Percentiles rank a stretch among this genome's conserved stretches.
Evolutionary conservation across 2,329 filamentous ascomycete species (phyloP).

Genomic region (Fusarium graminum): DNA sequence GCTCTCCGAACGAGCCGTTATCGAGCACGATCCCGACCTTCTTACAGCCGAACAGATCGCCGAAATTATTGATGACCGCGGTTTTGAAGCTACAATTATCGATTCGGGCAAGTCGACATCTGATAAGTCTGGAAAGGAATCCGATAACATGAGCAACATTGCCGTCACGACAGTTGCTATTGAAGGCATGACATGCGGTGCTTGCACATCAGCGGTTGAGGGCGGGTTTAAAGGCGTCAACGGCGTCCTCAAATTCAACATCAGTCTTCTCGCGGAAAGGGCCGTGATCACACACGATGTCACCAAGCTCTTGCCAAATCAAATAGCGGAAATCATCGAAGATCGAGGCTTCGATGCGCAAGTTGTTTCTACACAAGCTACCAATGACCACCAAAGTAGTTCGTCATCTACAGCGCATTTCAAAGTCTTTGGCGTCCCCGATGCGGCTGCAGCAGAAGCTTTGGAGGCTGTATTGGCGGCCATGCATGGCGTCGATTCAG

Average conservation of each 20-base stretch:
- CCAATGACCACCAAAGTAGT: constrained; percentile 66
- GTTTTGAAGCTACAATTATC: constrained; percentile 84
- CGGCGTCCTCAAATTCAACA: constrained; percentile 90
- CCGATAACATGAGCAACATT: constrained; percentile 58
- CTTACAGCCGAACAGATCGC: constrained; percentile 66
- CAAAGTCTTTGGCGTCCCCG: constrained; percentile 84
- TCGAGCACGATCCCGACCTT: constrained; percentile 78
- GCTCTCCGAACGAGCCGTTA: constrained; percentile 85
- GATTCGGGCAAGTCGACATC: constrained; percentile 70
- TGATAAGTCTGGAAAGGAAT: constrained; percentile 31
- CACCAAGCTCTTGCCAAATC: constrained; percentile 74
- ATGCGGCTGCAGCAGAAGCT: constrained; percentile 76
- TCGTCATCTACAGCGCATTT: constrained; percentile 76
- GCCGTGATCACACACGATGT: constrained; percentile 89
- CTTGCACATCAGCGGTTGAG: constrained; percentile 93
- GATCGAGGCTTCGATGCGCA: constrained; percentile 90
- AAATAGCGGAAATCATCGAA: constrained; percentile 86
- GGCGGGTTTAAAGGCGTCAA: constrained; percentile 81
- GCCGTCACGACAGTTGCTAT: constrained; percentile 88
- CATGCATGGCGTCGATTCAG: constrained; percentile 79
- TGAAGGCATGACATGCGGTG: constrained; percentile 97
- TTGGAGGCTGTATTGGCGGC: constrained; percentile 77
- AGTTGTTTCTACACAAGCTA: constrained; percentile 80
- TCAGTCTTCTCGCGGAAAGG: constrained; percentile 92
- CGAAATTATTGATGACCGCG: constrained; percentile 76